phyloP scores from a whole-genome alignment of 805 yeast species.

The Scheffersomyces amazonensis region DNA sequence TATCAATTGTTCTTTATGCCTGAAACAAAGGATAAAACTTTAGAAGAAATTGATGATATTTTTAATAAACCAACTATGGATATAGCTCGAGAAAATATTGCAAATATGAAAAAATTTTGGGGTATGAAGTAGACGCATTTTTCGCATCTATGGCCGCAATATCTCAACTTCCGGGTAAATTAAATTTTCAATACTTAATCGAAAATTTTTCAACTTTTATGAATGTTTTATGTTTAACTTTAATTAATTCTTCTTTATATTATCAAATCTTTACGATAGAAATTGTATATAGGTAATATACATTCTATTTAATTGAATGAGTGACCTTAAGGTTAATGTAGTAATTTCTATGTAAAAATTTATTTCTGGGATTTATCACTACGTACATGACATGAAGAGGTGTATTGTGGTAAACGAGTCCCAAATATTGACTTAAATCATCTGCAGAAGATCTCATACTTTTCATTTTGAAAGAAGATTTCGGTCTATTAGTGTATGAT shows the following conservation, averaged over 20 bases:
- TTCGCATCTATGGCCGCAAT: too few relatives aligned
- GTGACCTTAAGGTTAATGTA: too few relatives aligned
- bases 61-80: slow-evolving; percentile 47
- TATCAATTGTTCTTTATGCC: slow-evolving; percentile 60
- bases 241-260: too few relatives aligned
- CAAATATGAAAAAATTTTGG: slow-evolving; percentile 20
- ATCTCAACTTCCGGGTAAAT: too few relatives aligned
- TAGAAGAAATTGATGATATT: slow-evolving; percentile 69
- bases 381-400: slow-evolving; percentile 29
- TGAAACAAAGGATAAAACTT: slow-evolving; percentile 68
- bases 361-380: slow-evolving; percentile 38
- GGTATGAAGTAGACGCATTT: background rate
- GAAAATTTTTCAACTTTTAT: too few relatives aligned
- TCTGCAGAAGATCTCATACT: slow-evolving; percentile 26
- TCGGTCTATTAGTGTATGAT: background rate
- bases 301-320: too few relatives aligned
- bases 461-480: slow-evolving; percentile 7
- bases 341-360: too few relatives aligned
- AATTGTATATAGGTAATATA: too few relatives aligned
- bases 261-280: too few relatives aligned
- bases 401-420: slow-evolving; percentile 42
- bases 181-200: too few relatives aligned
- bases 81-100: slow-evolving; percentile 32
- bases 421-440: slow-evolving; percentile 24
- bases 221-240: too few relatives aligned